phyloP scores from a whole-genome alignment of 2,329 filamentous ascomycete species.

The Lachnellula occidentalis region DNA sequence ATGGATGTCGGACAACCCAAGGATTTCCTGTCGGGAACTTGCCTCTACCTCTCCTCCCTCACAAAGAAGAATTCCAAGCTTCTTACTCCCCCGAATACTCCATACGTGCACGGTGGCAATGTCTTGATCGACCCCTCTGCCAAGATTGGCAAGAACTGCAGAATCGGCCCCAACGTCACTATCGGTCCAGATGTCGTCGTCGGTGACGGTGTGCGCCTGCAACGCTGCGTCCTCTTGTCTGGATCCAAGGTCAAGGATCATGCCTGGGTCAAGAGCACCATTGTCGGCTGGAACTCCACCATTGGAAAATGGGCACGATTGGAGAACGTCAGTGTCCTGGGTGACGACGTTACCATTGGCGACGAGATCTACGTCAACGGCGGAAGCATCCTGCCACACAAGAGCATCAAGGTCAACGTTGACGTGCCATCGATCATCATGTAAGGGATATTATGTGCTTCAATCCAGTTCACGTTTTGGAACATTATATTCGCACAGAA shows the following conservation, averaged over 20 bases:
- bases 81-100: constrained; percentile 66
- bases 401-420: constrained; percentile 98
- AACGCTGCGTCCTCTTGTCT: constrained; percentile 83
- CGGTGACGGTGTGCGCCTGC: constrained; percentile 88
- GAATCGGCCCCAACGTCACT: constrained; percentile 94
- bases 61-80: constrained; percentile 85
- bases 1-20: constrained; percentile 99
- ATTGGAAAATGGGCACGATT: constrained; percentile 93
- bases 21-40: constrained; percentile 94
- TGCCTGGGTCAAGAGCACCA: constrained; percentile 97
- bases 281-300: constrained; percentile 96
- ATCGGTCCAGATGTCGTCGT: constrained; percentile 90
- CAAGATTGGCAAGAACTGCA: constrained; percentile 97
- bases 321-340: constrained; percentile 96
- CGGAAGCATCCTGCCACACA: constrained; percentile 90
- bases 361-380: constrained; percentile 99
- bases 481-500: background rate
- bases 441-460: constrained; percentile 37
- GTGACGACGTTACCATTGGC: constrained; percentile 94
- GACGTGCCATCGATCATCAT: constrained; percentile 70
- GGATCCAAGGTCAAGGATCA: constrained; percentile 97
- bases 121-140: constrained; percentile 90
- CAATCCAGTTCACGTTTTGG: background rate
- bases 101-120: constrained; percentile 88
- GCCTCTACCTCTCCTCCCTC: constrained; percentile 89